Base-by-base conservation (phyloP, 129 eudicot genomes). In the Saussurea involucrata region DNA sequence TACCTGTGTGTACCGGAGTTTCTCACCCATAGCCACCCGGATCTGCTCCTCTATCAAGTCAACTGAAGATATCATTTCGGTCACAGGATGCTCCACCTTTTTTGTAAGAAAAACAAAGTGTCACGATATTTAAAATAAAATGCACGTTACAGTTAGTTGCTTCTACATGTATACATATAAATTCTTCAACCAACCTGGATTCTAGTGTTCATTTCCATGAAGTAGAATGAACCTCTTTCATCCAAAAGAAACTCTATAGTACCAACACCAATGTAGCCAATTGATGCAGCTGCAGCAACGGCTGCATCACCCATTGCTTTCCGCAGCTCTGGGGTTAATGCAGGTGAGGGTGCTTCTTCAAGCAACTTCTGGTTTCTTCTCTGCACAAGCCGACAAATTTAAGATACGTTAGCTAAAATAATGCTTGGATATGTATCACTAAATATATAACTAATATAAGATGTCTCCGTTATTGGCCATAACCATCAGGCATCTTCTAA, bases 261-360 rank as follows among this genome's bases (percentile, higher is more conserved):
- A 67, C 99, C 99, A 75, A 95, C 99, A 84, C 99, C 99, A 66
- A 95, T 82, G 78, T 95, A 95, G 42, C 99, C 99, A 74, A 95
- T 95, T 46, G 99, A 95, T 70, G 95, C 99, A 66, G 98, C 98
- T 28, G 98, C 98, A 24, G 99, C 95, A 81, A 90, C 95, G 8
- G 99, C 99, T 68, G 99, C 99, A 92, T 95, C 99, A 78, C 99
- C 99, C 99, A 95, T 92, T 85, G 99, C 99, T 88, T 95, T 95
- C 44, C 99, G 77, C 78, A 95, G 79, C 83, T 92, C 99, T 37
- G 97, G 85, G 78, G 96, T 95, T 74, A 95, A 81, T 86, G 99
- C 99, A 75, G 99, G 99, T 1, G 99, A 95, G 4, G 99, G 99
- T 58, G 99, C 99, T 89, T 95, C 99, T 87, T 95, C 99, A 75